Evolutionary conservation across 257 asterid genomes (phyloP).

Genomic region (Asclepias syriaca): DNA sequence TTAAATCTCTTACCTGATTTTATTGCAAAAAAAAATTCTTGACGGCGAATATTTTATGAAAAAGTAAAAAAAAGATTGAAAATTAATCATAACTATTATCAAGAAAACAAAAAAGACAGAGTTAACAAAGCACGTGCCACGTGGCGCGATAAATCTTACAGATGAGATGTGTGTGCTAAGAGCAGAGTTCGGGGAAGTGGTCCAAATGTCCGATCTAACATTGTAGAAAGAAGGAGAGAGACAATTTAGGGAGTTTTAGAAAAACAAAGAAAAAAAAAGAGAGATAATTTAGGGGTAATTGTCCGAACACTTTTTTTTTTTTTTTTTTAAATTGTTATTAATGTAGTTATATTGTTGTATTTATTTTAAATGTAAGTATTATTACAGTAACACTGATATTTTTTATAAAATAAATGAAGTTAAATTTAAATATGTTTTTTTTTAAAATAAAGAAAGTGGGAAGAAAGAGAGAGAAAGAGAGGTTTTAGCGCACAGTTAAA

Average conservation of each 20-base stretch:
- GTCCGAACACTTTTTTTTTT: constrained; percentile 3
- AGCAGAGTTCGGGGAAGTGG: constrained; percentile 9
- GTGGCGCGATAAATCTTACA: constrained; percentile 8
- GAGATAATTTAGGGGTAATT: background rate
- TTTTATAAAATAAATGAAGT: no score
- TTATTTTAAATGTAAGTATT: no score
- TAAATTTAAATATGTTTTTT: background rate
- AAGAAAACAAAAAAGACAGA: no score
- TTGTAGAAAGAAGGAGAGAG: background rate
- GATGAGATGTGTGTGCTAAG: background rate
- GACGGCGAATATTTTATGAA: no score
- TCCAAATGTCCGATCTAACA: constrained; percentile 13
- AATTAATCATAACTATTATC: background rate
- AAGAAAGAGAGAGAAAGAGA: constrained; percentile 16
- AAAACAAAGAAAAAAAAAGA: no score
- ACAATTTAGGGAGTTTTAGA: background rate
- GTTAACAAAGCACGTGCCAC: constrained; percentile 10
- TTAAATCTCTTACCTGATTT: no score
- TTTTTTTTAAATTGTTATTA: no score
- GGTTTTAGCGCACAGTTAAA: constrained; percentile 31
- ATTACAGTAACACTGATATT: no score
- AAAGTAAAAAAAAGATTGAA: no score
- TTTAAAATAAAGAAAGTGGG: background rate
- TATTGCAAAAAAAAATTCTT: no score
- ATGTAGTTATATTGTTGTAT: no score